Percentiles rank a stretch among this genome's conserved stretches.
These are phyloP conservation scores for Hypholoma fasciculare DNA, from an alignment of 768 basidiomycete genomes.

Conservation along the genomic window DNA sequence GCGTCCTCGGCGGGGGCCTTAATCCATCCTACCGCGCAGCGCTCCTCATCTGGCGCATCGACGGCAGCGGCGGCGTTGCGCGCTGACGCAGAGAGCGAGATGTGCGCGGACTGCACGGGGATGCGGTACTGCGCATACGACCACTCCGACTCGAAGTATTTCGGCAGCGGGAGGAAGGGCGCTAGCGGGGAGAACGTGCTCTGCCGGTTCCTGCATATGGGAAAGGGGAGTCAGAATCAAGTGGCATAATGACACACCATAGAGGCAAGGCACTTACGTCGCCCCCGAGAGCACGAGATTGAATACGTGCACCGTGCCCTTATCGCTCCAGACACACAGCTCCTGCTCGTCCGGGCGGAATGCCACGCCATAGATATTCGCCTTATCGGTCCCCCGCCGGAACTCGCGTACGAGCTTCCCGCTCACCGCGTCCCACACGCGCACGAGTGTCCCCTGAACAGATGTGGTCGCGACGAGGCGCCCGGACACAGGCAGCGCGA, in stretches of 20 bases:
- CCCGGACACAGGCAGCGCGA: slow-evolving; percentile 79
- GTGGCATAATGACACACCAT: slow-evolving; percentile 15
- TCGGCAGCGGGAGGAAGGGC: slow-evolving; percentile 80
- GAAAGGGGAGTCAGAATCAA: not conserved
- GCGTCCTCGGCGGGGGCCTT: slow-evolving; percentile 44
- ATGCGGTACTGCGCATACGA: slow-evolving; percentile 93
- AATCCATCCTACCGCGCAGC: slow-evolving; percentile 88
- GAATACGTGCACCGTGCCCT: slow-evolving; percentile 92
- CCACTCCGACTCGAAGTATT: slow-evolving; percentile 96
- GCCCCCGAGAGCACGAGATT: slow-evolving; percentile 65
- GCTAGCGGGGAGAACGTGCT: slow-evolving; percentile 80
- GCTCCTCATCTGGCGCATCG: slow-evolving; percentile 78
- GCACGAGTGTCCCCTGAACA: slow-evolving; percentile 77
- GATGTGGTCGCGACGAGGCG: slow-evolving; percentile 83
- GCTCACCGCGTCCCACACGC: slow-evolving; percentile 79
- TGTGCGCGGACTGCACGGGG: slow-evolving; percentile 81
- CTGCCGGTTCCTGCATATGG: slow-evolving; percentile 67
- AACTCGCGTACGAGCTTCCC: slow-evolving; percentile 80
- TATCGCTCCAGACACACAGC: slow-evolving; percentile 92
- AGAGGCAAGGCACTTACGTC: slow-evolving; percentile 47
- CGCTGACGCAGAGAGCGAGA: slow-evolving; percentile 72
- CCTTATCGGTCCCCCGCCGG: slow-evolving; percentile 84
- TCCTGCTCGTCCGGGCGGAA: slow-evolving; percentile 87
- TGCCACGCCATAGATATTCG: slow-evolving; percentile 87
- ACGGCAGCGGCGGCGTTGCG: slow-evolving; percentile 54